Percentiles rank a stretch among this genome's conserved stretches.
Evolutionary conservation across 108 stramenopile genomes (phyloP).

Genomic region (Stephanodiscus minutulus): DNA sequence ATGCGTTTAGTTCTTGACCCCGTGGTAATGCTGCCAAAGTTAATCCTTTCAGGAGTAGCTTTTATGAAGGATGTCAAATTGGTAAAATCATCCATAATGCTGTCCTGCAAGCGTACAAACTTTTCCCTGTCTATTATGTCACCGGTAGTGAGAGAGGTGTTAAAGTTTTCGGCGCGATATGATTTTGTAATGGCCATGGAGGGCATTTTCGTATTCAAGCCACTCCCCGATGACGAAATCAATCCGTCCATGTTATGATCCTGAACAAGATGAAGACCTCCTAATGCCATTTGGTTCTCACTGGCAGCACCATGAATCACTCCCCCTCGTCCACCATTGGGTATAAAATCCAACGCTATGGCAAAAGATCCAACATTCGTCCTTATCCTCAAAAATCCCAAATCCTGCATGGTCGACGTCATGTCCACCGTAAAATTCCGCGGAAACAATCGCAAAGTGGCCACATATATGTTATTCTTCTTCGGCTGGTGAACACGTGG

Average conservation of each 20-base stretch:
- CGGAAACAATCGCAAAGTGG: slow-evolving; percentile 48
- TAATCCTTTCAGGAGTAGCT: slow-evolving; percentile 32
- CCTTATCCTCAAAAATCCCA: slow-evolving; percentile 61
- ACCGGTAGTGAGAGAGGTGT: slow-evolving; percentile 1
- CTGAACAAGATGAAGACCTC: slow-evolving; percentile 23
- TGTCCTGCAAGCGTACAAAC: not conserved
- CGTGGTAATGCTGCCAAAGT: slow-evolving; percentile 57
- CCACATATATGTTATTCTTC: slow-evolving; percentile 49
- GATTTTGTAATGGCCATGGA: slow-evolving; percentile 15
- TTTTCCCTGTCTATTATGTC: not conserved
- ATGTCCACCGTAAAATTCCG: slow-evolving; percentile 40
- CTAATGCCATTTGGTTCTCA: slow-evolving; percentile 22
- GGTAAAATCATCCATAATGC: not conserved
- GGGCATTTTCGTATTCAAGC: not conserved
- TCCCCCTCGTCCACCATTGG: slow-evolving; percentile 21
- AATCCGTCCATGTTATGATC: slow-evolving; percentile 13
- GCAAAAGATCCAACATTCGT: slow-evolving; percentile 53
- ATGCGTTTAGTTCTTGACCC: slow-evolving; percentile 26
- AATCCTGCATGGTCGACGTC: slow-evolving; percentile 30
- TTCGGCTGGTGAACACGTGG: slow-evolving; percentile 45
- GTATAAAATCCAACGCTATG: slow-evolving; percentile 55
- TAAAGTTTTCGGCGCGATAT: slow-evolving; percentile 15
- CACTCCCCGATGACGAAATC: not conserved
- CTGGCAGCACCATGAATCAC: slow-evolving; percentile 16
- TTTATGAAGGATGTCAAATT: slow-evolving; percentile 30